These are phyloP conservation scores for Chlorella sp. DNA, from an alignment of 139 green algal species.

Conservation along the genomic window DNA sequence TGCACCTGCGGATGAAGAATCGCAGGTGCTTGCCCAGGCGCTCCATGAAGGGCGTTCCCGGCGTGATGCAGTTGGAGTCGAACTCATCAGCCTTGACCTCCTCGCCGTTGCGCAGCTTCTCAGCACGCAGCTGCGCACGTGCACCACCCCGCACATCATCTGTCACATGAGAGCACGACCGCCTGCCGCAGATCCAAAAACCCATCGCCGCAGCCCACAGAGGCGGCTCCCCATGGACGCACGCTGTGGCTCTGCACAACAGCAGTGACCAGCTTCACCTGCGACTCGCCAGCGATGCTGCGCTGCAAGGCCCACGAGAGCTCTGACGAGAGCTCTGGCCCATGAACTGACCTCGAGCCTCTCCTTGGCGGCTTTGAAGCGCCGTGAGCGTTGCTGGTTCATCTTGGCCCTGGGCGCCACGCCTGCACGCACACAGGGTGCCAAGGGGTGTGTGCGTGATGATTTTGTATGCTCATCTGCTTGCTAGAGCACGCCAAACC, in stretches of 20 bases:
- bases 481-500: too few species aligned
- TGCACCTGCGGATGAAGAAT: slow-evolving; percentile 67
- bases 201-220: too few species aligned
- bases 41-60: slow-evolving; percentile 52
- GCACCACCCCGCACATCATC: background rate
- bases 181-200: too few species aligned
- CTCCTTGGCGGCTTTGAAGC: slow-evolving; percentile 74
- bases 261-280: too few species aligned
- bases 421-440: slow-evolving; percentile 46
- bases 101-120: slow-evolving; percentile 50
- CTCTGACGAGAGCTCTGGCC: too few species aligned
- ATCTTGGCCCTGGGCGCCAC: slow-evolving; percentile 91
- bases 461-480: too few species aligned
- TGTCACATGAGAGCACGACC: too few species aligned
- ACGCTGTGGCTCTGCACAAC: too few species aligned
- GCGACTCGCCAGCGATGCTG: too few species aligned
- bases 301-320: too few species aligned
- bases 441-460: too few species aligned
- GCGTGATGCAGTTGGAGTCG: slow-evolving; percentile 94
- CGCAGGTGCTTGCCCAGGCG: slow-evolving; percentile 64
- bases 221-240: background rate
- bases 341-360: slow-evolving; percentile 33
- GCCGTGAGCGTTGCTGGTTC: slow-evolving; percentile 87
- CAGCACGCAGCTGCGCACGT: slow-evolving; percentile 26
- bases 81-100: slow-evolving; percentile 53